These are phyloP conservation scores for Bathelium albidoporum DNA, from an alignment of 495 filamentous ascomycete species.

Conservation along the genomic window DNA sequence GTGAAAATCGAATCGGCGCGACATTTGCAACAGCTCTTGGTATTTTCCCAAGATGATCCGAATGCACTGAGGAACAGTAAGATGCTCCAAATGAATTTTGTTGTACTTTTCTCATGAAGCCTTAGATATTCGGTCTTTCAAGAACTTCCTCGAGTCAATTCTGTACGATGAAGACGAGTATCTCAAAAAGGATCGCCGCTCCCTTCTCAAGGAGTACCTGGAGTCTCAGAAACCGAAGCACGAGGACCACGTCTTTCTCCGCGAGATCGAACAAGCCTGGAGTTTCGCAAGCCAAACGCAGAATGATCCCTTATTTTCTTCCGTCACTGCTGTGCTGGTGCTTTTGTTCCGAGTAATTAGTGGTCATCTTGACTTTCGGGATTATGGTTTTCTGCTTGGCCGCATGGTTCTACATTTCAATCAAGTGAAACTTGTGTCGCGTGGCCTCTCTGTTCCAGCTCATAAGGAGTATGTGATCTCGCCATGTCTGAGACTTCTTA, in stretches of 20 bases:
- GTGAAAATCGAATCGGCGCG: conserved; percentile 22
- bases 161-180: conserved; percentile 31
- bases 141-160: conserved; percentile 60
- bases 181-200: conserved; percentile 20
- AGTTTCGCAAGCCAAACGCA: conserved; percentile 58
- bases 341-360: conserved; percentile 67
- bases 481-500: conserved; percentile 67
- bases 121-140: conserved; percentile 64
- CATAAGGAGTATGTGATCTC: conserved; percentile 76
- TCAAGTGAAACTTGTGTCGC: conserved; percentile 60
- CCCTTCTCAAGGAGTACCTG: conserved; percentile 63
- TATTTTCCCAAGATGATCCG: conserved; percentile 18
- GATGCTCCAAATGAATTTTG: no score
- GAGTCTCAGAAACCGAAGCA: conserved; percentile 50
- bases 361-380: conserved; percentile 54
- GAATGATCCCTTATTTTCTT: conserved; percentile 63
- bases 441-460: conserved; percentile 60
- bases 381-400: conserved; percentile 61
- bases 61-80: conserved; percentile 16
- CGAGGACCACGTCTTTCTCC: conserved; percentile 49
- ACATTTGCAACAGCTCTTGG: conserved; percentile 18
- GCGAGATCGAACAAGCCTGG: conserved; percentile 72
- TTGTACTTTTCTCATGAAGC: background rate
- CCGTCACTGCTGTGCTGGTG: conserved; percentile 63
- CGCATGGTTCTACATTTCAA: conserved; percentile 61